These are phyloP conservation scores for Amanita polypyramis DNA, from an alignment of 768 basidiomycete species.

Conservation along the genomic window DNA sequence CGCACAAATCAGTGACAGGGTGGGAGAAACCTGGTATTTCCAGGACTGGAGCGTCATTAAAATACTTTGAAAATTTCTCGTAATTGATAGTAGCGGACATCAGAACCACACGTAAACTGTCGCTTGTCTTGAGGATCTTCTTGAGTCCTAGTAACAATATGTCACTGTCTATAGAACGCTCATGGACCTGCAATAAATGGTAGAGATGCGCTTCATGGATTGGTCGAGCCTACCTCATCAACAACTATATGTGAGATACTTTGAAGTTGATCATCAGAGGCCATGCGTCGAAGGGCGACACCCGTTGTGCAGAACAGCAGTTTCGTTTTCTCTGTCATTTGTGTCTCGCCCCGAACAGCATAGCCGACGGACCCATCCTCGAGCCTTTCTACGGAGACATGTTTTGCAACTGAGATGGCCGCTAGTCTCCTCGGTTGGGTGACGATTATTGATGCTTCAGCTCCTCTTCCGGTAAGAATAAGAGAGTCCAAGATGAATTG, in stretches of 20 bases:
- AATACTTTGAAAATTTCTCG: constrained; percentile 74
- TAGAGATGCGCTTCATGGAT: background rate
- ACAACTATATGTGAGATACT: constrained; percentile 79
- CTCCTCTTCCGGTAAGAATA: constrained; percentile 50
- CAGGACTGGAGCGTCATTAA: constrained; percentile 68
- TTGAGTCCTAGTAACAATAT: constrained; percentile 79
- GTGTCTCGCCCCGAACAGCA: constrained; percentile 80
- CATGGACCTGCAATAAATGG: constrained; percentile 55
- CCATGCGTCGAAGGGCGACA: constrained; percentile 73
- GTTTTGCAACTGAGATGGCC: constrained; percentile 79
- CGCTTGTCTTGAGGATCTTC: constrained; percentile 51
- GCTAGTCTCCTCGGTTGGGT: constrained; percentile 88
- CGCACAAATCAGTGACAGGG: constrained; percentile 68
- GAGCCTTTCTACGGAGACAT: constrained; percentile 73
- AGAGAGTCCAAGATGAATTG: constrained; percentile 85
- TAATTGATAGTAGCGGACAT: constrained; percentile 98
- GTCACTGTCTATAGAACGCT: constrained; percentile 86
- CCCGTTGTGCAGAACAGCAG: constrained; percentile 91
- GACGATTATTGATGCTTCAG: constrained; percentile 63
- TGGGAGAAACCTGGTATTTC: constrained; percentile 77
- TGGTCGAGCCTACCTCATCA: constrained; percentile 56
- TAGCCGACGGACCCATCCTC: constrained; percentile 81
- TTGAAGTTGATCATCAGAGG: constrained; percentile 59
- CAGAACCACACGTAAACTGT: constrained; percentile 64
- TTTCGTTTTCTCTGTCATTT: constrained; percentile 53